Percentiles rank a stretch among this genome's conserved stretches.
Evolutionary conservation across 345 rosid species (phyloP).

Genomic region (Eutrema japonicum): DNA sequence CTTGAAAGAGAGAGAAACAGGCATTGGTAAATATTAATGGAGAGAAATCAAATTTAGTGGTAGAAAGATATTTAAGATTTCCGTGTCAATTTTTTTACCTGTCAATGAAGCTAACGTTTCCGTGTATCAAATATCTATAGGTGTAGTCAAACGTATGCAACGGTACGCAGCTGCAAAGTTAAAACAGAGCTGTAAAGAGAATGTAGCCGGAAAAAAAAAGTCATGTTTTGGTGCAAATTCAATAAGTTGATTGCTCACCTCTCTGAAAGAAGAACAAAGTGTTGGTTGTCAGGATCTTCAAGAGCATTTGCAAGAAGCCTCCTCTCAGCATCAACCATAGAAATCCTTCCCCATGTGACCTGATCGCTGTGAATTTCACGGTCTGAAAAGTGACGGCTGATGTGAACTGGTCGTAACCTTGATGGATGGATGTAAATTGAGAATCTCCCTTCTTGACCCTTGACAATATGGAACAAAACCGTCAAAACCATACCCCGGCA

Average conservation of each 20-base stretch:
- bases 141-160: slow-evolving; percentile 85
- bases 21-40: slow-evolving; percentile 3
- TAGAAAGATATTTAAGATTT: not conserved
- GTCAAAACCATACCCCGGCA: not conserved
- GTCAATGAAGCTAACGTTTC: slow-evolving; percentile 89
- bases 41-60: slow-evolving; percentile 10
- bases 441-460: slow-evolving; percentile 89
- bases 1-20: slow-evolving; percentile 50
- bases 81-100: slow-evolving; percentile 53
- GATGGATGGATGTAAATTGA: slow-evolving; percentile 85
- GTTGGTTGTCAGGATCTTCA: slow-evolving; percentile 87
- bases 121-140: slow-evolving; percentile 78
- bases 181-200: slow-evolving; percentile 5
- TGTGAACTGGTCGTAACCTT: slow-evolving; percentile 67
- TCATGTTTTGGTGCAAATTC: not conserved
- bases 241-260: slow-evolving; percentile 51
- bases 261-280: slow-evolving; percentile 95
- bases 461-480: slow-evolving; percentile 7
- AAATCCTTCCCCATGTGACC: slow-evolving; percentile 96
- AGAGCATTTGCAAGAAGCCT: slow-evolving; percentile 89
- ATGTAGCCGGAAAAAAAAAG: not conserved
- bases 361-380: slow-evolving; percentile 72
- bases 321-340: slow-evolving; percentile 98
- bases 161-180: slow-evolving; percentile 82
- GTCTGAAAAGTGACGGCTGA: slow-evolving; percentile 74